Evolutionary conservation across 1,139 yeast genomes (phyloP), one percentile per base, ranked within the genome.

Genomic region (Candida buenavistaensis): DNA sequence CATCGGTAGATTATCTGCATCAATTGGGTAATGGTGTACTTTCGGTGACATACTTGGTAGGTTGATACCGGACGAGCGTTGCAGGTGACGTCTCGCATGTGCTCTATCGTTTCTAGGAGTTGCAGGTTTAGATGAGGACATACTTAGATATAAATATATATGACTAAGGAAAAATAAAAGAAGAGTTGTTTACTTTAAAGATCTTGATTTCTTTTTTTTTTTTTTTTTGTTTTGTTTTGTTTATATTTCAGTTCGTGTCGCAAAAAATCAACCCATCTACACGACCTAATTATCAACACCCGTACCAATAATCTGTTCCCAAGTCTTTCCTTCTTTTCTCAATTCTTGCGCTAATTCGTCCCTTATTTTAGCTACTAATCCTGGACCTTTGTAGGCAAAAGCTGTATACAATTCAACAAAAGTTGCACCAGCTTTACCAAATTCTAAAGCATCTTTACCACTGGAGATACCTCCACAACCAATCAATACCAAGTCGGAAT

Each of bases 401-500:
- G 95, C 80, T 8, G 97, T 90, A 62, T 89, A 89, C 36, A 88
- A 62, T 59, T 90, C 87, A 30, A 90, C 80, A 53, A 82, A 86
- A 22, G 85, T 75, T 10, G 98, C 97, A 41, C 98, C 98, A 1
- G 97, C 96, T 51, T 76, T 79, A 23, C 94, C 96, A 60, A 83
- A 92, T 48, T 90, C 97, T 36, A 90, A 64, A 1, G 90, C 97
- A 55, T 90, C 97, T 48, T 79, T 71, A 39, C 96, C 97, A 24
- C 69, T 63, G 17, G 85, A 69, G 47, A 90, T 88, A 44, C 98
- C 98, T 37, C 98, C 98, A 61, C 97, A 89, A 16, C 97, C 98
- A 45, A 90, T 76, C 32, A 90, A 72, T 1, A 89, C 87, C 43
- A 89, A 62, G 35, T 75, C 67, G 6, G 81, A 71, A 42, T 78